Base-by-base conservation (phyloP, 2,329 filamentous ascomycete genomes). In the Talaromyces sp. region DNA sequence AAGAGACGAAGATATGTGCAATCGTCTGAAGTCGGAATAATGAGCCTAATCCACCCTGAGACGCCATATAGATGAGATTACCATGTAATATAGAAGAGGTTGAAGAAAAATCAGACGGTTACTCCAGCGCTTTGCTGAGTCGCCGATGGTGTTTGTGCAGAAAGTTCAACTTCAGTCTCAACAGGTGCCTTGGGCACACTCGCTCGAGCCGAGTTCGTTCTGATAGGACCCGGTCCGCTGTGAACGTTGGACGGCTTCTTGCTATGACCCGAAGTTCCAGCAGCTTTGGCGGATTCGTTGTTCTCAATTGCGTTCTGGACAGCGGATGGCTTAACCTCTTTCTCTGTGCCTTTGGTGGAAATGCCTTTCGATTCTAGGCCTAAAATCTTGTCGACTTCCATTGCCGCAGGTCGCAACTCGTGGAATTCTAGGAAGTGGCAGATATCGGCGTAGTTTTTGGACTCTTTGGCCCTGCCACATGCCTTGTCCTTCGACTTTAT, bases 401-500 rank as follows among this genome's bases (percentile, higher is more conserved):
- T 82, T 0, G 93, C 93, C 67, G 82, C 78, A 36, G 87, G 84
- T 22, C 87, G 72, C 53, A 96, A 77, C 65, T 89, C 83, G 1
- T 88, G 83, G 40, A 91, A 83, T 0, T 84, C 86, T 34, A 98
- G 78, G 1, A 84, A 79, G 65, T 87, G 82, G 72, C 92, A 90
- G 1, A 89, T 77, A 61, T 91, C 88, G 8, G 79, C 80, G 73
- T 97, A 97, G 70, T 85, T 90, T 79, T 89, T 93, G 67, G 85
- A 85, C 56, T 81, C 78, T 68, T 86, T 87, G 70, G 95, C 83
- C 3, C 82, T 77, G 66, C 84, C 83, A 74, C 90, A 91, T 0
- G 81, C 82, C 45, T 85, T 81, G 58, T 87, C 82, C 76, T 93
- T 96, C 17, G 93, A 92, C 0, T 93, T 92, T 27, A 98, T 87